Evolutionary conservation across 345 rosid genomes (phyloP).

Genomic region (Pistacia atlantica): DNA sequence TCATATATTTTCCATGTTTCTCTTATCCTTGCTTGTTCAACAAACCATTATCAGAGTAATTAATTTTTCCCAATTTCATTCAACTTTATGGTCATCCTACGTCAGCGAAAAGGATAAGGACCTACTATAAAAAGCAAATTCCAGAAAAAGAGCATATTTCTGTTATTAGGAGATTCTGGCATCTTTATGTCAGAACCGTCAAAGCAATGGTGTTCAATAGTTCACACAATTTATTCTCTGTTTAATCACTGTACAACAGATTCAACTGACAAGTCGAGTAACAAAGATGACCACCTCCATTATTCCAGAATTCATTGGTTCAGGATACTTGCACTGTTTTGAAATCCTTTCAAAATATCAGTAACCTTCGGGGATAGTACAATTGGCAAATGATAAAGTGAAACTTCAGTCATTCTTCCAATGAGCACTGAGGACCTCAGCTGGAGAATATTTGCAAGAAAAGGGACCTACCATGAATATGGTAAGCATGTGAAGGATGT

Average conservation of each 20-base stretch:
- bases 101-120: constrained; percentile 23
- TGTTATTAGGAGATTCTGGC: constrained; percentile 15
- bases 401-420: constrained; percentile 18
- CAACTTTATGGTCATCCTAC: constrained; percentile 9
- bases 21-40: constrained; percentile 17
- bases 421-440: constrained; percentile 19
- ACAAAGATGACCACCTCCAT: constrained; percentile 19
- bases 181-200: constrained; percentile 15
- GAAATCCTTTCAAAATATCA: constrained; percentile 21
- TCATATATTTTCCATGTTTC: constrained; percentile 1
- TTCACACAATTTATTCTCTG: constrained; percentile 7
- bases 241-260: constrained; percentile 16
- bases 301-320: not conserved
- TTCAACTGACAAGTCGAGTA: constrained; percentile 22
- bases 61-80: constrained; percentile 9
- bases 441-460: constrained; percentile 22
- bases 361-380: constrained; percentile 9
- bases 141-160: constrained; percentile 4
- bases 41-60: constrained; percentile 3
- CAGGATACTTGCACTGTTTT: constrained; percentile 9
- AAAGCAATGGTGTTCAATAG: constrained; percentile 22
- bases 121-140: constrained; percentile 6
- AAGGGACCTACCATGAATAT: constrained; percentile 7
- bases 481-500: constrained; percentile 20
- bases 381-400: constrained; percentile 21